Evolutionary conservation across 768 basidiomycete species (phyloP).

Genomic region (Agaricus blazei): DNA sequence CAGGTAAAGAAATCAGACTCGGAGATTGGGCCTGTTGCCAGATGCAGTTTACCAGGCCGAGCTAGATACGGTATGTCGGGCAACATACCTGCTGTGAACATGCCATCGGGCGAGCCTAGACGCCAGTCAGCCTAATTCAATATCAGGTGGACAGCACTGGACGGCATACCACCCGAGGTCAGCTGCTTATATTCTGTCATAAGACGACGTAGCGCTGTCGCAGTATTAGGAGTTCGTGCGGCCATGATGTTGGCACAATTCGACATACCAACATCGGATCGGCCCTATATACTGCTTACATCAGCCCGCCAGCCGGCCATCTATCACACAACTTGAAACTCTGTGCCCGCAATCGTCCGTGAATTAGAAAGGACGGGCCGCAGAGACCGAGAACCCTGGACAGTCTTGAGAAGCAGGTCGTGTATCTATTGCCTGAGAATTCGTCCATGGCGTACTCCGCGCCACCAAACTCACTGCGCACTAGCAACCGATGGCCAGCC

Average conservation of each 20-base stretch:
- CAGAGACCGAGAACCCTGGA: not conserved
- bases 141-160: not conserved
- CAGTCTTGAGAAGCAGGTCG: not conserved
- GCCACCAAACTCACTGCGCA: not conserved
- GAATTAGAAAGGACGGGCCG: not conserved
- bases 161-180: slow-evolving; percentile 60
- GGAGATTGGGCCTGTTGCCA: slow-evolving; percentile 67
- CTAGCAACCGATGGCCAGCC: slow-evolving; percentile 3
- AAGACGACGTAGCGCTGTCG: slow-evolving; percentile 77
- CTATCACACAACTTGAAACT: too few relatives aligned
- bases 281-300: too few relatives aligned
- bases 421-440: not conserved
- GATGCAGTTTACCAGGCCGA: slow-evolving; percentile 3
- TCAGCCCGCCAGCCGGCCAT: too few relatives aligned
- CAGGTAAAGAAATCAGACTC: slow-evolving; percentile 95
- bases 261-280: too few relatives aligned
- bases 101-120: slow-evolving; percentile 82
- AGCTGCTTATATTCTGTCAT: slow-evolving; percentile 94
- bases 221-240: slow-evolving; percentile 45
- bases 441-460: not conserved
- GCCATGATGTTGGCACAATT: slow-evolving; percentile 23
- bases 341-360: not conserved
- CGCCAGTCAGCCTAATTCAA: not conserved
- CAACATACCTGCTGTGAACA: slow-evolving; percentile 84
- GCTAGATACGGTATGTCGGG: slow-evolving; percentile 2